Percentiles rank a stretch among this genome's conserved stretches.
phyloP scores from a whole-genome alignment of 2,329 filamentous ascomycete genomes.

The Akanthomyces muscarius region DNA sequence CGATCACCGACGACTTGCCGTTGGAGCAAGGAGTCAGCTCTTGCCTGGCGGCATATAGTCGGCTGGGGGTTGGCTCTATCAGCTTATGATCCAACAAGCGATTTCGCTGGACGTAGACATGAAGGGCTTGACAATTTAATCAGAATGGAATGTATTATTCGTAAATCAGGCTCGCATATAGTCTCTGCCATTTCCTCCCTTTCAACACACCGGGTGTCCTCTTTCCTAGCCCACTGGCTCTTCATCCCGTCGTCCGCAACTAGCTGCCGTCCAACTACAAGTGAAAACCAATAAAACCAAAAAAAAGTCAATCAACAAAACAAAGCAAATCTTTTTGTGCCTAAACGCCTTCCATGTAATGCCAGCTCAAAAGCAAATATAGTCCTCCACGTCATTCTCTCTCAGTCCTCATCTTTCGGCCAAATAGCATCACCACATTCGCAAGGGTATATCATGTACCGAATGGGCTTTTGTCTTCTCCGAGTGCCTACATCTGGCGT shows the following conservation, averaged over 20 bases:
- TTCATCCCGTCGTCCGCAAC: neutral
- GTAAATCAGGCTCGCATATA: neutral
- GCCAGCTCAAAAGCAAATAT: constrained; percentile 6
- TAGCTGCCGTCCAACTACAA: neutral
- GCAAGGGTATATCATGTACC: neutral
- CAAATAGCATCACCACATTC: neutral
- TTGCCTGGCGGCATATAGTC: no score
- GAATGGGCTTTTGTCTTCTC: neutral
- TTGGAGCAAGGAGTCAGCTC: no score
- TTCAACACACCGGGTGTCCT: neutral
- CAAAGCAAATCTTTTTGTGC: neutral
- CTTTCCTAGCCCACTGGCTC: neutral
- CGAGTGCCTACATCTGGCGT: neutral
- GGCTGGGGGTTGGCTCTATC: no score
- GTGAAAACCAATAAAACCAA: neutral
- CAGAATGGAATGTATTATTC: neutral
- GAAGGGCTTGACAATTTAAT: no score
- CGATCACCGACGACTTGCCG: no score
- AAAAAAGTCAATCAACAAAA: neutral
- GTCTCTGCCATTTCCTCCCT: neutral
- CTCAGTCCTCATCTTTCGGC: neutral
- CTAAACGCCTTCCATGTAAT: constrained; percentile 13
- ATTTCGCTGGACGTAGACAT: neutral
- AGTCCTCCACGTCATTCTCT: neutral
- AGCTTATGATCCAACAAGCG: no score